These are phyloP conservation scores for Tuber borchii DNA, from an alignment of 495 filamentous ascomycete genomes.

Conservation along the genomic window DNA sequence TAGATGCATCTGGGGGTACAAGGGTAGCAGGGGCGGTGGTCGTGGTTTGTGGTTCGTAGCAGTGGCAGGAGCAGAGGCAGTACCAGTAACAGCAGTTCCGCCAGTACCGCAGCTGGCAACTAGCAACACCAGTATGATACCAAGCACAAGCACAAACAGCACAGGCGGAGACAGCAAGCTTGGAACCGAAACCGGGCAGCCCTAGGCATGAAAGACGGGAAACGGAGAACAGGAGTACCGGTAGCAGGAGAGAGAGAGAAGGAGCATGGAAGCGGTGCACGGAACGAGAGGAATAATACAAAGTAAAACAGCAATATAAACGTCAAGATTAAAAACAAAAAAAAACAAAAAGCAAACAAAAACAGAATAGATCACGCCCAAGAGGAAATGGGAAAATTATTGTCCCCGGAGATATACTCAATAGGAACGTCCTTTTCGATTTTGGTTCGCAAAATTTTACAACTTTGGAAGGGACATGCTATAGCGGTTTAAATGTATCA, in stretches of 20 bases:
- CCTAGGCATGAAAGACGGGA: conserved; percentile 40
- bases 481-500: neutral
- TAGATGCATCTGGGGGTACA: conserved; percentile 37
- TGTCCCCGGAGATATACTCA: neutral
- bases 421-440: neutral
- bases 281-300: conserved; percentile 20
- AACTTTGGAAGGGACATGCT: neutral
- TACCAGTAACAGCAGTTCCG: neutral
- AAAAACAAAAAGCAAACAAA: conserved; percentile 29
- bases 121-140: neutral
- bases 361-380: conserved; percentile 14
- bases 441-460: neutral
- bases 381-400: conserved; percentile 23
- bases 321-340: neutral
- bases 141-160: neutral
- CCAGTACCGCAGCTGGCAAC: neutral
- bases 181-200: conserved; percentile 14
- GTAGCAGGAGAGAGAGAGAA: conserved; percentile 20
- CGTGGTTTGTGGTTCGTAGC: neutral
- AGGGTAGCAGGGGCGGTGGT: conserved; percentile 30
- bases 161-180: neutral
- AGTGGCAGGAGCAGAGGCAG: neutral
- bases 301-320: neutral
- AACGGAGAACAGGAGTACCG: conserved; percentile 25
- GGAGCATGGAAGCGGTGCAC: conserved; percentile 34